Evolutionary conservation across 2,329 filamentous ascomycete species (phyloP).

Genomic region (Trichoderma sp.): DNA sequence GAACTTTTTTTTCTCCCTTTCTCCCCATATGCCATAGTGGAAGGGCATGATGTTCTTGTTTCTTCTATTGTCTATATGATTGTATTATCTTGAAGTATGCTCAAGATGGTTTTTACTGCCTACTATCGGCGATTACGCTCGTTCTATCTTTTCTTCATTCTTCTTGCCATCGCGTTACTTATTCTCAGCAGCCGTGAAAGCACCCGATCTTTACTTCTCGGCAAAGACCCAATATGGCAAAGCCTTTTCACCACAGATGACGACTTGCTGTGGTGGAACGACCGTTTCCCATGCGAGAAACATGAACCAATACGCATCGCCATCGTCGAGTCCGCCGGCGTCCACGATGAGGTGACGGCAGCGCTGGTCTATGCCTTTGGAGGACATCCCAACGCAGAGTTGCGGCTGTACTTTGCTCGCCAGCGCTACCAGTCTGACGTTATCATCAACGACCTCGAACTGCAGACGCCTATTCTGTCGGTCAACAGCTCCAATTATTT

Average conservation of each 20-base stretch:
- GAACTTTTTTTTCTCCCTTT: neutral
- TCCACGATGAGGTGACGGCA: conserved; percentile 21
- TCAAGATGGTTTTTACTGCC: conserved; percentile 24
- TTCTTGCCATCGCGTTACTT: conserved; percentile 23
- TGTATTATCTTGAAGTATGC: conserved; percentile 13
- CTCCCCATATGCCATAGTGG: conserved; percentile 3
- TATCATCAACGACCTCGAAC: conserved; percentile 15
- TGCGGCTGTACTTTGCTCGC: conserved; percentile 17
- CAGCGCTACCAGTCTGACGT: conserved; percentile 23
- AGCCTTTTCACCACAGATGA: conserved; percentile 17
- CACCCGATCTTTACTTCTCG: neutral
- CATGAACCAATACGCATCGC: conserved; percentile 23
- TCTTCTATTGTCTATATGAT: conserved; percentile 14
- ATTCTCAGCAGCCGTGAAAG: conserved; percentile 22
- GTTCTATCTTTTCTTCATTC: conserved; percentile 19
- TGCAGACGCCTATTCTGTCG: conserved; percentile 18
- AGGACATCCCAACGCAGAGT: conserved; percentile 21
- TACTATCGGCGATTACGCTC: conserved; percentile 24
- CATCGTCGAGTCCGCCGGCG: conserved; percentile 22
- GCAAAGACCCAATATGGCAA: conserved; percentile 10
- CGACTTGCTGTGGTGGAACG: conserved; percentile 15
- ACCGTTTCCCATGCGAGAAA: conserved; percentile 19
- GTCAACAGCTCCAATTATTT: conserved; percentile 21
- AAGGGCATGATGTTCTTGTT: conserved; percentile 18
- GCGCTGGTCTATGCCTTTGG: conserved; percentile 26